A percentile compares a stretch with the other conserved stretches of the same genome.
Evolutionary conservation across 495 filamentous ascomycete genomes (phyloP).

Genomic region (Penicillium roqueforti): DNA sequence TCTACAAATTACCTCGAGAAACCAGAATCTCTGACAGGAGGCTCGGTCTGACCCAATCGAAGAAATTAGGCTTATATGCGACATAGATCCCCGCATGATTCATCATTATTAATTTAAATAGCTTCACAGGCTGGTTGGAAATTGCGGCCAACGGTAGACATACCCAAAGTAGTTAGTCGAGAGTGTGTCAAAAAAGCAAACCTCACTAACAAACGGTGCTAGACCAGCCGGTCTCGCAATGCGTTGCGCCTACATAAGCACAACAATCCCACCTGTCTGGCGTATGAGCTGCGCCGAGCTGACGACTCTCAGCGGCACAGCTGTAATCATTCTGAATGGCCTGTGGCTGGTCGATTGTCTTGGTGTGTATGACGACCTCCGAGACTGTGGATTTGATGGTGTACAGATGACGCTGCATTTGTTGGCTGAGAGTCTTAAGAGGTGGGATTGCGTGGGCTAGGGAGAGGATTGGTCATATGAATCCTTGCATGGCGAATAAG

Average conservation of each 20-base stretch:
- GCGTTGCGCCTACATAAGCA: conserved; percentile 28
- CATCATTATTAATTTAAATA: no score
- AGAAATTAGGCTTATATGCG: not conserved
- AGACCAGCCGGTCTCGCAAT: conserved; percentile 38
- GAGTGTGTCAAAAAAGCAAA: not conserved
- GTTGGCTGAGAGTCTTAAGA: conserved; percentile 24
- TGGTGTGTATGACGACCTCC: conserved; percentile 28
- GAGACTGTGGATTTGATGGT: conserved; percentile 22
- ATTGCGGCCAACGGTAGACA: no score
- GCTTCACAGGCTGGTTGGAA: no score
- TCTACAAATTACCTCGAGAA: not conserved
- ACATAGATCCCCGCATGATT: no score
- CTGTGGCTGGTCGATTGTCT: conserved; percentile 42
- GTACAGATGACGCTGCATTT: conserved; percentile 31
- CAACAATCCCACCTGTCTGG: conserved; percentile 23
- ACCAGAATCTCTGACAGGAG: not conserved
- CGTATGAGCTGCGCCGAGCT: conserved; percentile 36
- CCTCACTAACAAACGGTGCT: conserved; percentile 36
- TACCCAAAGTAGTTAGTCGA: no score
- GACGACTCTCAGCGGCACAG: conserved; percentile 42
- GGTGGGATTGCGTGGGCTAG: conserved; percentile 16
- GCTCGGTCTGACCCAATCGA: not conserved
- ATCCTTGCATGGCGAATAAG: conserved; percentile 25
- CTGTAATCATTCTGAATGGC: conserved; percentile 48
- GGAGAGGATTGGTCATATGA: conserved; percentile 45